Evolutionary conservation across 2,329 filamentous ascomycete genomes (phyloP), one percentile per base, ranked within the genome.

Genomic region (Diplodia corticola): DNA sequence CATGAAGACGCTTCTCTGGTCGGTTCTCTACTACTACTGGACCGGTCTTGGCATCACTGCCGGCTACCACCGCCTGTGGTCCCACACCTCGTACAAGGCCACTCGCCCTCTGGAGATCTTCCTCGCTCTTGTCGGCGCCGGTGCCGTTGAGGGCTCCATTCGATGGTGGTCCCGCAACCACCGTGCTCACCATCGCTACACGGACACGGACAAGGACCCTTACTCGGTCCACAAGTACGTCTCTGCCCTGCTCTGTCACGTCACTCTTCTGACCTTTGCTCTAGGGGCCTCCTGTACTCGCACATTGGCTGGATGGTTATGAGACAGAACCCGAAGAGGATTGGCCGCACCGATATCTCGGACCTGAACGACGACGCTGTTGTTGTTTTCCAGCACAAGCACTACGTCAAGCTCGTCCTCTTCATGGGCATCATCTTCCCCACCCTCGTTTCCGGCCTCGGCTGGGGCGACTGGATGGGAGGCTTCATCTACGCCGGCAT

Each of bases 21-120:
- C 92, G 28, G 81, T 95, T 67, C 69, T 87, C 69, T 96, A 95
- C 81, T 96, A 96, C 80, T 93, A 92, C 83, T 89, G 90, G 83
- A 92, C 91, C 59, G 85, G 92, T 75, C 83, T 95, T 61, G 91
- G 92, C 67, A 79, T 78, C 67, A 78, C 77, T 7, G 76, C 77
- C 22, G 76, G 76, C 24, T 91, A 91, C 78, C 89, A 95, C 76
- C 88, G 92, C 80, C 86, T 95, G 55, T 96, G 92, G 92, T 76
- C 77, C 64, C 82, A 84, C 75, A 80, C 78, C 69, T 81, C 80
- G 1, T 84, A 81, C 74, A 79, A 78, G 50, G 82, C 81, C 13
- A 69, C 70, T 13, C 69, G 76, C 1, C 80, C 80, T n/a, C 72
- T 84, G 64, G 78, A 79, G 73, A 74, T 84, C 68, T 83, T 81